phyloP scores from a whole-genome alignment of 768 basidiomycete species.

The Tricholoma hemisulphureum region DNA sequence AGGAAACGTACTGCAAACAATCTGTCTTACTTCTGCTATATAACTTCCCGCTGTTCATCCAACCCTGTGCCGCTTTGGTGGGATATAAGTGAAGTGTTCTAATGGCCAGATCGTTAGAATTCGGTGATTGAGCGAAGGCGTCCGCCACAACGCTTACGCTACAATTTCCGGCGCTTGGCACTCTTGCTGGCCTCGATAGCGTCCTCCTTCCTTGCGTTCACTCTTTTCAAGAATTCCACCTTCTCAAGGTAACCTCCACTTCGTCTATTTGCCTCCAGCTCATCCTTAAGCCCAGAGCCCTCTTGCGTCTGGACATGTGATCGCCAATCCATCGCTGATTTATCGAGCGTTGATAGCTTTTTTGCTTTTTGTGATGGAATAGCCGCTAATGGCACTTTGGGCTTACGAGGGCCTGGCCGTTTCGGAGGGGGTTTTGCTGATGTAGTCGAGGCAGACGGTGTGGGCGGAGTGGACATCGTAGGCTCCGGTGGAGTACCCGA shows the following conservation, averaged over 20 bases:
- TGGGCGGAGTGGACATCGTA: slow-evolving; percentile 2
- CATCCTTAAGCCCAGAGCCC: slow-evolving; percentile 52
- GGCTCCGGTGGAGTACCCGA: slow-evolving; percentile 3
- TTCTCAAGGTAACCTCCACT: slow-evolving; percentile 83
- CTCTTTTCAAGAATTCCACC: slow-evolving; percentile 77
- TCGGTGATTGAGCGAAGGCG: too few relatives aligned
- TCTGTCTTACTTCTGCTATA: too few relatives aligned
- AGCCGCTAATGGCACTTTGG: slow-evolving; percentile 54
- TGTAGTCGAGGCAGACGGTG: slow-evolving; percentile 7
- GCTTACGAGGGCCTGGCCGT: slow-evolving; percentile 65
- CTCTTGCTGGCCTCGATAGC: slow-evolving; percentile 55
- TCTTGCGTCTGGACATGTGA: slow-evolving; percentile 52
- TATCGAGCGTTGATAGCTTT: slow-evolving; percentile 81
- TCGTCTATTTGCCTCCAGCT: slow-evolving; percentile 70
- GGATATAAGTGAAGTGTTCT: too few relatives aligned
- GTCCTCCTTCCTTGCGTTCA: slow-evolving; percentile 69
- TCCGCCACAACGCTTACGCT: not conserved
- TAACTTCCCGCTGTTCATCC: too few relatives aligned
- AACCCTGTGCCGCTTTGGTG: too few relatives aligned
- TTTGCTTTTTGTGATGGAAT: slow-evolving; percentile 62
- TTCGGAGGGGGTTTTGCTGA: slow-evolving; percentile 31
- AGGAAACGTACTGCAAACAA: too few relatives aligned
- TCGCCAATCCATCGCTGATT: slow-evolving; percentile 85
- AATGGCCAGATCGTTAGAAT: too few relatives aligned
- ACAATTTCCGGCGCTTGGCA: slow-evolving; percentile 50